These are phyloP conservation scores for Didymella lethalis DNA, from an alignment of 2,329 filamentous ascomycete genomes.

Conservation along the genomic window DNA sequence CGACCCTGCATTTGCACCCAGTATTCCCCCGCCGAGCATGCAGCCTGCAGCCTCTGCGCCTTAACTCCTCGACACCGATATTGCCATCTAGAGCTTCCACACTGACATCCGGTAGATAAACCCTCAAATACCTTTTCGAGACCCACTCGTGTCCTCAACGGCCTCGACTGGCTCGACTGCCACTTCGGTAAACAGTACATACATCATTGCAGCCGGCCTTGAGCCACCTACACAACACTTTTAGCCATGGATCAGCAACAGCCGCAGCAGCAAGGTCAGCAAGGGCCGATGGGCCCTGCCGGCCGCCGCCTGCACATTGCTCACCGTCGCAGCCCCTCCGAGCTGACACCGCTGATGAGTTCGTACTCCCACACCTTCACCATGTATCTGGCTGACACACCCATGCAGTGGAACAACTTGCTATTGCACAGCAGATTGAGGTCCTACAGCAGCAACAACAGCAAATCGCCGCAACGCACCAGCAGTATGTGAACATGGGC, in stretches of 20 bases:
- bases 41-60: slow-evolving; percentile 22
- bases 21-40: slow-evolving; percentile 24
- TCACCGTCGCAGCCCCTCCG: slow-evolving; percentile 94
- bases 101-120: slow-evolving; percentile 40
- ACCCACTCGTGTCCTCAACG: slow-evolving; percentile 33
- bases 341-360: slow-evolving; percentile 97
- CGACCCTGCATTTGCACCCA: slow-evolving; percentile 29
- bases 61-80: slow-evolving; percentile 5
- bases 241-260: slow-evolving; percentile 57
- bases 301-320: slow-evolving; percentile 96
- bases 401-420: slow-evolving; percentile 87
- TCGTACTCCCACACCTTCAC: slow-evolving; percentile 61
- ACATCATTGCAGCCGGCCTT: slow-evolving; percentile 33
- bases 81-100: slow-evolving; percentile 8
- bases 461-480: slow-evolving; percentile 93
- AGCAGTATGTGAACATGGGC: slow-evolving; percentile 97
- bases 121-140: slow-evolving; percentile 30
- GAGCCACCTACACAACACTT: slow-evolving; percentile 33
- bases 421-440: slow-evolving; percentile 98
- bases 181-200: slow-evolving; percentile 35
- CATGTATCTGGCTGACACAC: slow-evolving; percentile 33
- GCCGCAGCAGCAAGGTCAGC: slow-evolving; percentile 62
- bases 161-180: slow-evolving; percentile 34
- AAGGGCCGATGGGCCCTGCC: slow-evolving; percentile 68
- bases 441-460: slow-evolving; percentile 97